phyloP scores from a whole-genome alignment of 768 basidiomycete species.

The Mycena alexandri region DNA sequence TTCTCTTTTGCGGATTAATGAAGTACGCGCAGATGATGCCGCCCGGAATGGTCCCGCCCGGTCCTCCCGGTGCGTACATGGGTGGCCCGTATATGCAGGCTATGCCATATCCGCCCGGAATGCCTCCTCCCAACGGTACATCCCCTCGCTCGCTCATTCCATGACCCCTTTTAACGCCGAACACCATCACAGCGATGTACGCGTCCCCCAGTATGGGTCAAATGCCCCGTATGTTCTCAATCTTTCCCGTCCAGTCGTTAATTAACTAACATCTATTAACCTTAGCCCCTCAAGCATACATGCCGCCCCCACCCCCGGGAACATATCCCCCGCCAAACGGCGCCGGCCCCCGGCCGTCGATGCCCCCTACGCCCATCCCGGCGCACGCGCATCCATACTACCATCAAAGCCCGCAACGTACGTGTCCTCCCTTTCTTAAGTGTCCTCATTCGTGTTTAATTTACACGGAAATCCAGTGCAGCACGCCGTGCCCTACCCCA shows the following conservation, averaged over 20 bases:
- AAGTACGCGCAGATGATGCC: constrained; percentile 74
- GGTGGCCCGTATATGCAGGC: constrained; percentile 86
- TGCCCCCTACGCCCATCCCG: constrained; percentile 93
- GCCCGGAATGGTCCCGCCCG: constrained; percentile 85
- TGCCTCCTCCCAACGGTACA: constrained; percentile 84
- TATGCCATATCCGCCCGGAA: constrained; percentile 85
- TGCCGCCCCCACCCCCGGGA: constrained; percentile 81
- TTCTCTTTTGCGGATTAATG: constrained; percentile 8
- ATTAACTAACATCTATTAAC: constrained; percentile 16
- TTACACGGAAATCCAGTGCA: constrained; percentile 68
- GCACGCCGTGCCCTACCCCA: constrained; percentile 89
- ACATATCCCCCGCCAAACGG: constrained; percentile 86
- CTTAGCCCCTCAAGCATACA: constrained; percentile 80
- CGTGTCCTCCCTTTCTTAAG: constrained; percentile 18
- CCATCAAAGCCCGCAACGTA: constrained; percentile 91
- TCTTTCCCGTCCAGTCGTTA: not conserved
- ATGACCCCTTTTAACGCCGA: constrained; percentile 12
- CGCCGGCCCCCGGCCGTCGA: constrained; percentile 83
- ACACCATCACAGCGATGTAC: constrained; percentile 75
- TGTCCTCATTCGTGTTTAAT: constrained; percentile 24
- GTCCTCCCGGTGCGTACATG: constrained; percentile 84
- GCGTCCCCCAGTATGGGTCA: constrained; percentile 84
- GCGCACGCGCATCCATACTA: constrained; percentile 90
- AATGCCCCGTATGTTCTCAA: constrained; percentile 80
- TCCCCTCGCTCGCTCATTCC: constrained; percentile 37